Evolutionary conservation across 1,284 basidiomycete species (phyloP), one percentile per base, ranked within the genome.

Genomic region (Xanthoconium separans): DNA sequence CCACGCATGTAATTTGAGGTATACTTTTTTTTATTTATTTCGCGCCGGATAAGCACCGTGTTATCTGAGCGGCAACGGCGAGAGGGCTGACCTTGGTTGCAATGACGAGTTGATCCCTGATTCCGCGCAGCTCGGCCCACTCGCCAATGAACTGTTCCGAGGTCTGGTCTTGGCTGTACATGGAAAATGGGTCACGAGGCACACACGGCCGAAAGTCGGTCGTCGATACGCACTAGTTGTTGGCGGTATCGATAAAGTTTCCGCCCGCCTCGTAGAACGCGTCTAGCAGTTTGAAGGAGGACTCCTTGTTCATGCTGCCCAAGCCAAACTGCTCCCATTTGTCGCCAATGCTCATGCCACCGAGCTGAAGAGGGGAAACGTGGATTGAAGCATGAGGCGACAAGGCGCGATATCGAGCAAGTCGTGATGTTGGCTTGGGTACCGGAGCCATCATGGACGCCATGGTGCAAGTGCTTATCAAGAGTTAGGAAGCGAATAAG

Each of bases 31-130:
- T n/a, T n/a, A n/a, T 10, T 40, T 22, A 8, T 30, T 18, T 13
- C 6, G 7, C 27, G 5, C 24, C 20, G 50, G 30, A 3, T 53
- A 12, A 44, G 44, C 22, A 46, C 10, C 11, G 18, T 16, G 24
- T 15, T 6, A 24, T n/a, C 22, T 15, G 30, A 12, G 20, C 4
- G 12, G 20, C 24, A 9, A 15, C 8, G 41, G 24, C 15, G 18
- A 15, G 41, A 34, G 29, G 9, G 53, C 52, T 16, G 43, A 76
- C 78, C 69, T 83, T 83, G 18, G 79, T 81, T 2, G 79, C 79
- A 37, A 83, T 71, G 51, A 81, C 77, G n/a, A 78, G 66, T 61
- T 82, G 77, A 59, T 84, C 80, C 3, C 83, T 74, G 49, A 76
- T 80, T 0, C 73, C 75, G 6, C 77, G 71, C 20, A 63, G 54